Conservation (phyloP, 768 basidiomycete genomes). For the Rhodotorula babjevae region DNA sequence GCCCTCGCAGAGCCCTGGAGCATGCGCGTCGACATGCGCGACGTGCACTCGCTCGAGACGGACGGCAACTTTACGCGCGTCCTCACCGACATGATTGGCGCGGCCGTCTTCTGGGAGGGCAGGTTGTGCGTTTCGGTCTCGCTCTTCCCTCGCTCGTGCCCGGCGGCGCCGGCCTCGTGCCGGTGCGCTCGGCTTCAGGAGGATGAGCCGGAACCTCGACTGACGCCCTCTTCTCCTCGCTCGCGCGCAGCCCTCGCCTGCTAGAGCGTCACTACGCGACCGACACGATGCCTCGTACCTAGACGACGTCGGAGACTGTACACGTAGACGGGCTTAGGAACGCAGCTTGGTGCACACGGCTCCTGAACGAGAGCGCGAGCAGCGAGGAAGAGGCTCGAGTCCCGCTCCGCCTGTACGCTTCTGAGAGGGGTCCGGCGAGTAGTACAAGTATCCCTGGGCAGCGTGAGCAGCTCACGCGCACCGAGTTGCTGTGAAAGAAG, state of each 20-base stretch:
- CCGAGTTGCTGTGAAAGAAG: no score
- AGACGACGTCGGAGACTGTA: background rate
- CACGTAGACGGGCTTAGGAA: no score
- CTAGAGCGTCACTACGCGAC: constrained; percentile 28
- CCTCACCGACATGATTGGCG: constrained; percentile 36
- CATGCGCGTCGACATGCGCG: constrained; percentile 29
- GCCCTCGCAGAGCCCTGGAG: constrained; percentile 24
- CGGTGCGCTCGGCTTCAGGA: no score
- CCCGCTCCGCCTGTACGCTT: no score
- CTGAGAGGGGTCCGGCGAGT: no score
- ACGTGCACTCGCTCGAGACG: constrained; percentile 22
- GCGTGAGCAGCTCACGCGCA: no score
- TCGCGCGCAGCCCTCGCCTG: constrained; percentile 9
- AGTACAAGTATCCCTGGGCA: no score
- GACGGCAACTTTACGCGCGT: constrained; percentile 24
- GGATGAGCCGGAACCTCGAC: background rate
- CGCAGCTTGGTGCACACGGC: no score
- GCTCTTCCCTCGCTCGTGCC: background rate
- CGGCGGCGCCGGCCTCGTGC: no score
- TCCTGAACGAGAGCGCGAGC: no score
- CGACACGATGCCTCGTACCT: background rate
- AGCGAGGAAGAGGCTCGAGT: no score
- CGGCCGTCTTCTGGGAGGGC: constrained; percentile 29
- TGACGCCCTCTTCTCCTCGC: no score
- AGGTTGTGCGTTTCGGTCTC: constrained; percentile 17